These are phyloP conservation scores for Calonectria multiphialidica DNA, from an alignment of 2,329 filamentous ascomycete genomes.

Conservation along the genomic window DNA sequence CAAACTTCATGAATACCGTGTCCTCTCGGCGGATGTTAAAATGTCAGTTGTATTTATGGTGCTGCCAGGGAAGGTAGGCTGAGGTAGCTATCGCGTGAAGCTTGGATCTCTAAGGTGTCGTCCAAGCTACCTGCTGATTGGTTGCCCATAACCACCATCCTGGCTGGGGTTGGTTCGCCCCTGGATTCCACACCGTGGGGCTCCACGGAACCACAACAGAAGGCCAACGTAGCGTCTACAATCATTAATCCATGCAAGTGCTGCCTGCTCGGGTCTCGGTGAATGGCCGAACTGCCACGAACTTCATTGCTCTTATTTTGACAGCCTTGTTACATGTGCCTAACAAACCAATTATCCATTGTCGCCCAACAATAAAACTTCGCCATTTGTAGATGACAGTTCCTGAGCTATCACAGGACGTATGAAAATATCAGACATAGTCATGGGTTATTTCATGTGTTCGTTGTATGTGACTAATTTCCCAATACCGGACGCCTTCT, in stretches of 20 bases:
- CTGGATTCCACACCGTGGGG: slow-evolving; percentile 18
- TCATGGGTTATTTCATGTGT: neutral
- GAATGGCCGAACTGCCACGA: neutral
- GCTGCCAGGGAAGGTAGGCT: slow-evolving; percentile 22
- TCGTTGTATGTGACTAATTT: slow-evolving; percentile 20
- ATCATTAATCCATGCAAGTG: neutral
- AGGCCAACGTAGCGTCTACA: neutral
- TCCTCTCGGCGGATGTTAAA: slow-evolving; percentile 24
- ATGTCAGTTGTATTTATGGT: slow-evolving; percentile 27
- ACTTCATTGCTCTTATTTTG: neutral
- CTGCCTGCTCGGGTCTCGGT: neutral
- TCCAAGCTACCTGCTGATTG: slow-evolving; percentile 41
- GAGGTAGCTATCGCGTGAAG: slow-evolving; percentile 34
- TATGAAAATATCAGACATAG: neutral
- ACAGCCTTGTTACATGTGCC: neutral
- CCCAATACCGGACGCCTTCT: slow-evolving; percentile 38
- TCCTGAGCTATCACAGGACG: neutral
- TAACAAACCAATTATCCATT: neutral
- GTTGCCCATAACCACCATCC: slow-evolving; percentile 23
- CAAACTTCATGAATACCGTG: slow-evolving; percentile 28
- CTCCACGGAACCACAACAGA: neutral
- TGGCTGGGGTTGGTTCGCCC: slow-evolving; percentile 11
- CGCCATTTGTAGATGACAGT: too few species aligned
- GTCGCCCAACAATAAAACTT: neutral
- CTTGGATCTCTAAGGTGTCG: slow-evolving; percentile 45